phyloP scores from a whole-genome alignment of 495 filamentous ascomycete species.

The Sporormia fimetaria region DNA sequence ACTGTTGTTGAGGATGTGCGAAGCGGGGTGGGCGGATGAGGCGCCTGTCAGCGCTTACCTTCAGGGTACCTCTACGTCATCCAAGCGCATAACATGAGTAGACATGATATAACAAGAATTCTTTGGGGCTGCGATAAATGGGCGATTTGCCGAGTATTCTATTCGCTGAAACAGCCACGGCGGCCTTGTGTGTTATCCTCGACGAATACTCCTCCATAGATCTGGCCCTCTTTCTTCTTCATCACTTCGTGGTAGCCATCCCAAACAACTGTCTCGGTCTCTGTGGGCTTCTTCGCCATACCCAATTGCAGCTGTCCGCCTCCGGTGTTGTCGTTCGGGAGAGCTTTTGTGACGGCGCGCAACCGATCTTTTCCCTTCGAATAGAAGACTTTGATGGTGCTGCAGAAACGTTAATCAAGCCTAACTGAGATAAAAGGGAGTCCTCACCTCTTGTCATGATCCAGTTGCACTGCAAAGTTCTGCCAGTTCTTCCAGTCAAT shows the following conservation, averaged over 20 bases:
- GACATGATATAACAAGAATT: too few relatives aligned
- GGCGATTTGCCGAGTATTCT: too few relatives aligned
- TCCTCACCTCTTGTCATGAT: constrained; percentile 15
- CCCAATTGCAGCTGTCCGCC: constrained; percentile 19
- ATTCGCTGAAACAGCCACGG: too few relatives aligned
- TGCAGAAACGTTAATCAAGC: constrained; percentile 2
- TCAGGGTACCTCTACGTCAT: too few relatives aligned
- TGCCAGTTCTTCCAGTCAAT: constrained; percentile 10
- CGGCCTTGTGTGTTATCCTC: too few relatives aligned
- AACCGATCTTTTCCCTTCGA: constrained; percentile 7
- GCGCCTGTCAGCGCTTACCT: too few relatives aligned
- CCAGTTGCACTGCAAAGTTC: constrained; percentile 18
- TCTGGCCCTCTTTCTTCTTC: constrained; percentile 3
- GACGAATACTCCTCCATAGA: constrained; percentile 20
- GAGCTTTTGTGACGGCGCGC: constrained; percentile 1
- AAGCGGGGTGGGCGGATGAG: too few relatives aligned
- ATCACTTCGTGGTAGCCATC: constrained; percentile 22
- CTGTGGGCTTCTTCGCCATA: constrained; percentile 23
- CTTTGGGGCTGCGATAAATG: too few relatives aligned
- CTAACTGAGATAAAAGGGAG: background rate
- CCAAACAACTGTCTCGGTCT: constrained; percentile 20
- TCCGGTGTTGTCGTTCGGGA: constrained; percentile 15
- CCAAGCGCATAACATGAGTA: too few relatives aligned
- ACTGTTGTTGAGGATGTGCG: too few relatives aligned
- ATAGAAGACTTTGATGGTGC: constrained; percentile 19